phyloP scores from a whole-genome alignment of 192 early-diverging fungal species.

The Gonapodya prolifera region DNA sequence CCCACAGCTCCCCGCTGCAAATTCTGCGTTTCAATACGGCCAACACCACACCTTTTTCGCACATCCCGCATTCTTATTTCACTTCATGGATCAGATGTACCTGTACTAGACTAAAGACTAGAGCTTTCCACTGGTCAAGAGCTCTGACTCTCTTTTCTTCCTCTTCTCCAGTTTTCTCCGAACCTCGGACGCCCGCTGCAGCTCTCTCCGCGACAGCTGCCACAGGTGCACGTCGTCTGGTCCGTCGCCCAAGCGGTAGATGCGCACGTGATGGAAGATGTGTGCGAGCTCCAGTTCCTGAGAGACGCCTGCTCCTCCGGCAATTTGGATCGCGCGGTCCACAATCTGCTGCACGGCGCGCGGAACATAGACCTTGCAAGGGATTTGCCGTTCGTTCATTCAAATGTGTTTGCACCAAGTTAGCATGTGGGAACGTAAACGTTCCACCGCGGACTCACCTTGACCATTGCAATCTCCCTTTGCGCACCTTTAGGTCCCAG shows the following conservation, averaged over 20 bases:
- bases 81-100: not conserved
- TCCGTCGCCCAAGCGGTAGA: not conserved
- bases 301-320: not conserved
- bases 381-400: not conserved
- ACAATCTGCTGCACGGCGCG: not conserved
- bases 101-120: not conserved
- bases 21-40: too few relatives aligned
- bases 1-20: too few relatives aligned
- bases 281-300: conserved; percentile 1
- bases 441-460: not conserved
- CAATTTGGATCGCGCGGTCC: not conserved
- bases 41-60: not conserved
- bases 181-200: not conserved
- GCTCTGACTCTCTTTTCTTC: not conserved
- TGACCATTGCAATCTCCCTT: conserved; percentile 1
- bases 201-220: not conserved
- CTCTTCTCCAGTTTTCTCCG: not conserved
- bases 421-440: too few relatives aligned
- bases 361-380: not conserved
- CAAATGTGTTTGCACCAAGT: not conserved
- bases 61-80: not conserved
- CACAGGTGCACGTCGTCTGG: conserved; percentile 1
- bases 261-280: not conserved
- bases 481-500: not conserved
- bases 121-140: not conserved